These are phyloP conservation scores for Capronia epimyces DNA, from an alignment of 2,329 filamentous ascomycete species.

Conservation along the genomic window DNA sequence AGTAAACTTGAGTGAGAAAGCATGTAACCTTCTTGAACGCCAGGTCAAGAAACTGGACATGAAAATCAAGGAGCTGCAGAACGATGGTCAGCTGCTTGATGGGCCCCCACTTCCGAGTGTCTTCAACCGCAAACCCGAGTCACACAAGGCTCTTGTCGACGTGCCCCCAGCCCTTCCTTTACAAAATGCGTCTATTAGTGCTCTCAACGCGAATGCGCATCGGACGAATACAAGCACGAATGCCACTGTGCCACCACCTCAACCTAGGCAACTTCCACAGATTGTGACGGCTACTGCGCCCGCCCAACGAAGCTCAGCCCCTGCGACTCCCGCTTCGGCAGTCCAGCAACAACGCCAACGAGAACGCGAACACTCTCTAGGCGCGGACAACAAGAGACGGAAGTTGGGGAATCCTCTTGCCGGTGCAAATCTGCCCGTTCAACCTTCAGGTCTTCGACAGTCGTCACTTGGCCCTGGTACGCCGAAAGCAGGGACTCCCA, in stretches of 20 bases:
- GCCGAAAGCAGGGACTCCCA: conserved; percentile 54
- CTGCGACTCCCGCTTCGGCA: conserved; percentile 39
- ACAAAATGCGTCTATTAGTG: conserved; percentile 52
- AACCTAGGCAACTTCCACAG: conserved; percentile 30
- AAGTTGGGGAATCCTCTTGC: conserved; percentile 44
- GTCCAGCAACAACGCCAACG: conserved; percentile 37
- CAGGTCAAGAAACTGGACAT: conserved; percentile 59
- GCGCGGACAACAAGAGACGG: conserved; percentile 56
- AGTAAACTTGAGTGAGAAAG: conserved; percentile 55
- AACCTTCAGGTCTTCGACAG: conserved; percentile 54
- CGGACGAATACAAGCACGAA: conserved; percentile 44
- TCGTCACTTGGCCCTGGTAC: conserved; percentile 60
- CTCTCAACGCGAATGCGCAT: conserved; percentile 50
- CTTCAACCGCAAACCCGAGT: conserved; percentile 45
- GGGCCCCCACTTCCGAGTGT: conserved; percentile 58
- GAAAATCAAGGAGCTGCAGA: conserved; percentile 55
- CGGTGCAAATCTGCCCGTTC: conserved; percentile 42
- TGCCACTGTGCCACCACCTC: conserved; percentile 34
- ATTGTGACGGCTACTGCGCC: conserved; percentile 22
- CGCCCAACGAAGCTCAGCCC: conserved; percentile 38
- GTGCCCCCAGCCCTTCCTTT: conserved; percentile 47
- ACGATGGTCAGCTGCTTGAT: conserved; percentile 54
- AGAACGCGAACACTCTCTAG: conserved; percentile 52
- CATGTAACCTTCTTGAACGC: conserved; percentile 55
- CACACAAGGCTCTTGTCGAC: conserved; percentile 48